Base-by-base conservation (phyloP, 176 grass and related monocot species). In the Panicum miliaceum region DNA sequence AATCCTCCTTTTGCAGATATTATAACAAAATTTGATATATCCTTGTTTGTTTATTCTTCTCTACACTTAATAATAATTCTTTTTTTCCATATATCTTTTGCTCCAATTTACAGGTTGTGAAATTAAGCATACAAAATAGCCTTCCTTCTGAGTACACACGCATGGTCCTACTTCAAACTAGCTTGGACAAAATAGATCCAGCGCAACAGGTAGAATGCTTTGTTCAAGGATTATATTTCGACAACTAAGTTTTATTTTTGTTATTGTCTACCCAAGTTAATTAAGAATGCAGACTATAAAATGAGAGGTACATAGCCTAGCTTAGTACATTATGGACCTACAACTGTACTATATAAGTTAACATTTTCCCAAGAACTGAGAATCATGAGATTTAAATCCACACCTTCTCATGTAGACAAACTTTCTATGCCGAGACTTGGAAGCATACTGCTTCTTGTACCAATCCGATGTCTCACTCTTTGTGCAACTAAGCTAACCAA, bases 61-160 rank as follows among this genome's bases (percentile, higher is more conserved):
- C 40, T 41, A 64, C 51, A 35, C 23, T 25, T 79, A 48, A 58
- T 32, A 56, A 76, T 36, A 77, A 71, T 63, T 34, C 81, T 53
- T 47, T 50, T 48, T 54, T 14, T 64, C 50, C 45, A 29, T 65
- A 32, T 53, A 58, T 54, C 45, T 46, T 46, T 62, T 80, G 12
- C 48, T 71, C 56, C 42, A 72, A 78, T 50, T 84, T 73, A 76
- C 59, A 98, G 96, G 90, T 90, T 65, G 84, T 70, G 36, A 94
- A 94, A 73, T 75, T 93, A 84, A 99, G 96, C 91, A 88, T 94
- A 89, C 91, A 89, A 76, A 94, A 88, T 73, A 87, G 89, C 87
- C 83, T 91, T 81, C 77, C 89, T 51, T 99, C 96, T 0, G 96
- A 96, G 86, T 96, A 96, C 78, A 94, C 96, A 37, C 60, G 13